Conservation (phyloP, 441 rosid genomes). For the Eruca vesicaria region DNA sequence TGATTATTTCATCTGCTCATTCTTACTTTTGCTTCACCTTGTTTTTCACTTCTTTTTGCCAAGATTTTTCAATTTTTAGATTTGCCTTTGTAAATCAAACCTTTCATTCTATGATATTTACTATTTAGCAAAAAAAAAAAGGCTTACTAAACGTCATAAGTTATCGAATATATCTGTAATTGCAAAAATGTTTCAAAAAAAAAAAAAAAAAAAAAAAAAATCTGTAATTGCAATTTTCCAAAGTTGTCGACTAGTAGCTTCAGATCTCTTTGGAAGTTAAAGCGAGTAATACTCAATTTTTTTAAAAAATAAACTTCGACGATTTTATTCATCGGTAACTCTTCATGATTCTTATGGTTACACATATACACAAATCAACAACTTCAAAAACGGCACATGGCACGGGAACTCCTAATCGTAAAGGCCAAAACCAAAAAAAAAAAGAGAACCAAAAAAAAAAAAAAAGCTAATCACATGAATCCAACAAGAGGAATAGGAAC, state of each 20-base stretch:
- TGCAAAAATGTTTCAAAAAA: too few species aligned
- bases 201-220: too few species aligned
- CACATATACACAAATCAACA: slow-evolving; percentile 26
- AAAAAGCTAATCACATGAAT: slow-evolving; percentile 37
- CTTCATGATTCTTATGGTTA: slow-evolving; percentile 11
- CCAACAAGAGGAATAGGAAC: slow-evolving; percentile 46
- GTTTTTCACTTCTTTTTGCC: too few species aligned
- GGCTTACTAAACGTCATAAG: not conserved
- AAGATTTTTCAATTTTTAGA: too few species aligned
- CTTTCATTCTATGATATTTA: too few species aligned
- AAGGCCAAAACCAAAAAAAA: not conserved
- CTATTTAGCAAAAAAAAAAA: too few species aligned
- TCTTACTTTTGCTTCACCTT: too few species aligned
- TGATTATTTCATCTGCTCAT: too few species aligned
- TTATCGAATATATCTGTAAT: not conserved
- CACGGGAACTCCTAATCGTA: not conserved
- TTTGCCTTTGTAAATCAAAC: too few species aligned
- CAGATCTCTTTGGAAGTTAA: not conserved
- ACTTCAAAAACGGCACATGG: slow-evolving; percentile 24
- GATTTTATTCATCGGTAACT: slow-evolving; percentile 10
- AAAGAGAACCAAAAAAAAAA: not conserved
- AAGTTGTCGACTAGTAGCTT: not conserved
- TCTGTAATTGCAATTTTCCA: not conserved
- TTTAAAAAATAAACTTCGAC: not conserved
- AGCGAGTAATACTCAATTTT: not conserved